Base-by-base conservation (phyloP, 1,139 yeast genomes). In the Pichia inconspicua region DNA sequence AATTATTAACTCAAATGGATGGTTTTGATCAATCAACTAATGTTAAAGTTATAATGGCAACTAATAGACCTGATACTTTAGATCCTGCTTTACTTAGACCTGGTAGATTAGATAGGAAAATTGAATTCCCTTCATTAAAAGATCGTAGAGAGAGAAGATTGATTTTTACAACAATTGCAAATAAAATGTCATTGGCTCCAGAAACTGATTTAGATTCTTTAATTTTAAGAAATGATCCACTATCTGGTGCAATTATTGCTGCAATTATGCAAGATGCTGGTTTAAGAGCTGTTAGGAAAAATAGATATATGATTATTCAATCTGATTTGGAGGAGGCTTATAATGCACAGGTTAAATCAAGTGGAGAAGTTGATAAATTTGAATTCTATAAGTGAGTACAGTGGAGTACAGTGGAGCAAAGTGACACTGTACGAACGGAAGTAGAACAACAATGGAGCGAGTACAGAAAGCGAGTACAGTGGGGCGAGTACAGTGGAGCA, bases 221-320 rank as follows among this genome's bases (percentile, higher is more conserved):
- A 58, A 92, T 94, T 59, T 81, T 89, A 60, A 84, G 98, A 68
- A 94, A 94, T 65, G 98, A 92, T 66, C 96, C 98, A 41, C 75
- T 94, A 53, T 86, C 96, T 40, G 99, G 99, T 61, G 98, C 99
- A 8, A 80, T 90, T 52, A 94, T 94, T 65, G 97, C 98, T 32
- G 98, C 98, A 28, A 92, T 94, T 59, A 92, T 94, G 98, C 98
- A 94, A 76, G 99, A 94, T 70, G 99, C 99, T 30, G 99, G 99
- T 56, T 77, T 94, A 59, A 80, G 97, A 60, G 99, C 99, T 0
- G 97, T 94, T 45, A 84, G 99, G 71, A 92, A 92, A 74, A 92
- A 92, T 69, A 82, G 99, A 69, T 92, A 92, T 68, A 95, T 94
- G 71, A 92, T 94, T 58, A 74, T 94, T 63, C 97, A 92, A 70